Conservation (phyloP, 371 early-diverging fungal species). For the Circinella minor region DNA sequence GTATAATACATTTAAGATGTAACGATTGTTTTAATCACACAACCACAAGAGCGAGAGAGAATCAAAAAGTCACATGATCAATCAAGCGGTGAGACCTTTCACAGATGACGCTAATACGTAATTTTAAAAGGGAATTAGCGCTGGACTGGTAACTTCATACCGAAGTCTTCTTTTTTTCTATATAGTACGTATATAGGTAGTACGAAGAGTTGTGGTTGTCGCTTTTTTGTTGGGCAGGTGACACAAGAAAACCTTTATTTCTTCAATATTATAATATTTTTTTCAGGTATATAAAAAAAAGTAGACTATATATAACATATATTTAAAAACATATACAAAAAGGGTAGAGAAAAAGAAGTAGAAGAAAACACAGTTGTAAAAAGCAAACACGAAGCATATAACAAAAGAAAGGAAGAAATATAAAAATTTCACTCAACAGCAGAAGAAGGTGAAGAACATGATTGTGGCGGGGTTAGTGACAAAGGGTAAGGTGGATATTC, state of each 20-base stretch:
- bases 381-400: not conserved
- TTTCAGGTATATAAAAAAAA: too few relatives aligned
- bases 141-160: not conserved
- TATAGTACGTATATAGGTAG: too few relatives aligned
- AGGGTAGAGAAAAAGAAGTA: not conserved
- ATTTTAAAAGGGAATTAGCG: not conserved
- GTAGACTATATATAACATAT: too few relatives aligned
- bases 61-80: slow-evolving; percentile 1
- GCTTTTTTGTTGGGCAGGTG: not conserved
- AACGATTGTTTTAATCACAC: not conserved
- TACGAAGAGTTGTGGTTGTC: not conserved
- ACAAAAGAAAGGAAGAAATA: not conserved
- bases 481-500: slow-evolving; percentile 32
- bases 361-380: not conserved
- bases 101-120: slow-evolving; percentile 1
- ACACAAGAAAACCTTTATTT: too few relatives aligned
- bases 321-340: not conserved
- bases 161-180: too few relatives aligned
- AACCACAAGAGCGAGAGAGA: not conserved
- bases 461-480: slow-evolving; percentile 10
- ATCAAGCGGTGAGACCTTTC: slow-evolving; percentile 7
- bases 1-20: not conserved
- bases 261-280: too few relatives aligned
- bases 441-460: not conserved
- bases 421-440: not conserved